Evolutionary conservation across 2,329 filamentous ascomycete species (phyloP), one percentile per base, ranked within the genome.

Genomic region (Trichophyton benhamiae): DNA sequence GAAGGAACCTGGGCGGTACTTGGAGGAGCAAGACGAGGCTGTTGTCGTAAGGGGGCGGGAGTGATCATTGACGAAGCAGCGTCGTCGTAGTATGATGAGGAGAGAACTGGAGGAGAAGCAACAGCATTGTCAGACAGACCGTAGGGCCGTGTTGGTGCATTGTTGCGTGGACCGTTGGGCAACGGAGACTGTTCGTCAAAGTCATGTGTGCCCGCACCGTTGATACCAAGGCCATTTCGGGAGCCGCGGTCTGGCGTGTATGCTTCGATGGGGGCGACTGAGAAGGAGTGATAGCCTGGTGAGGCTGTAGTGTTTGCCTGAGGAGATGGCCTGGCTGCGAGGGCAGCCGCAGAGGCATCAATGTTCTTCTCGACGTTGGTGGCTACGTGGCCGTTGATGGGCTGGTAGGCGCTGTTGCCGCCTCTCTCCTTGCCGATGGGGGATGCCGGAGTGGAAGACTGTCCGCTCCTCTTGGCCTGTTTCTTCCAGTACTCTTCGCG

Each of bases 401-500:
- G 70, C 20, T 75, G 71, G 15, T 71, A 73, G 38, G 33, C 9
- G 9, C 33, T 36, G 33, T 11, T 36, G 33, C 72, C 72, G 6
- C 73, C 70, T 13, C 72, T 71, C 53, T 78, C 76, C 63, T 76
- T 77, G 33, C 64, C 63, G 22, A 74, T 74, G 8, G 76, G 76
- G 0, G 76, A 77, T 8, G 77, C 77, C 36, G 78, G 77, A 1
- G 76, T 75, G 4, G 75, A 76, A 9, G 76, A 77, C 53, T 76
- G 74, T 4, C 70, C 72, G 11, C 75, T 75, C 61, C 76, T 77
- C 36, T 75, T 73, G 44, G 72, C 70, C 66, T 77, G 75, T 67
- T 87, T 89, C 71, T 88, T 88, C 63, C 90, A 82, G 79, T 96
- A 95, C 60, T 96, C 92, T 17, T 96, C 89, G 57, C 87, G 85